Base-by-base conservation (phyloP, 768 basidiomycete species). In the Scleroderma bovista region DNA sequence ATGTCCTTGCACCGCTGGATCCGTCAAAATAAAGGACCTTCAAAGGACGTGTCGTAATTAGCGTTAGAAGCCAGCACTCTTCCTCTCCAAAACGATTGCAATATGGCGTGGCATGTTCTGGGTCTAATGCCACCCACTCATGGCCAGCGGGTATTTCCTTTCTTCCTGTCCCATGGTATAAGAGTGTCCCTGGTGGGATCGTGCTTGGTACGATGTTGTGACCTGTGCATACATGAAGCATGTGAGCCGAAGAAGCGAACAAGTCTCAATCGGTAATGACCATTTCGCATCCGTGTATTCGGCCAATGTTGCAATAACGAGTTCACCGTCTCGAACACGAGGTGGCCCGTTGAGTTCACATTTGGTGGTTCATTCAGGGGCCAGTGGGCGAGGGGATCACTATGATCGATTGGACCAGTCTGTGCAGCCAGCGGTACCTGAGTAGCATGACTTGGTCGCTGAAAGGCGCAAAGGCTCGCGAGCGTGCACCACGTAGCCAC, bases 41-140 rank as follows among this genome's bases (percentile, higher is more conserved):
- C 16, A 71, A 60, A 1, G 59, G 55, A 3, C 64, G 62, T 2
- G 57, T 60, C 19, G 60, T 52, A 16, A 53, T 57, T 2, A 69
- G 47, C 8, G 65, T 70, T 16, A 69, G 48, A 15, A 62, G 62
- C 68, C 65, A 64, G 44, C 63, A 66, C 16, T 36, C 44, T n/a
- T n/a, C n/a, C 7, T 46, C 51, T 23, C 50, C 12, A 22, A 40
- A 23, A 2, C 1, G 44, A 8, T 53, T 29, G 50, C 75, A 76
- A 53, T 76, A 75, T 6, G 72, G 0, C 15, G 69, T 66, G 0
- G 71, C 66, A 46, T 69, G 62, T 47, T 73, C 72, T 11, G 69
- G 64, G 38, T 73, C 68, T 2, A 58, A 60, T 9, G 68, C 61
- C 7, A 56, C 50, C 72, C 69, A 72, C 15, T 72, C 63, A 0